Conservation (phyloP, 371 early-diverging fungal species). For the Polyrhizophydium stewartii region DNA sequence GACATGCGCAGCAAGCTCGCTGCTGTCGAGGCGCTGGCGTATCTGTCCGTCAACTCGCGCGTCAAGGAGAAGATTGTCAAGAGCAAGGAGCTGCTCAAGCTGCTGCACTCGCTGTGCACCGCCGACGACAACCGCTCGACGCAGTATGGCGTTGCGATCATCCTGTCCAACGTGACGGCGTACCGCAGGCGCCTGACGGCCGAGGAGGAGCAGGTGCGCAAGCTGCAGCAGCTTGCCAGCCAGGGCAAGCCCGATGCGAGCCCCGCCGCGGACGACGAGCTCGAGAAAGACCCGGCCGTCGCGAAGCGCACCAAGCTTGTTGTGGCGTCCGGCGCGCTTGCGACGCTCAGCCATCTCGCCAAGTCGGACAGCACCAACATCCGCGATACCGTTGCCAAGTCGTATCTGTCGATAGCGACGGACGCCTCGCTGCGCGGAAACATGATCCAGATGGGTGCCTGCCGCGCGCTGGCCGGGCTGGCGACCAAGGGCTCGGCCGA, state of each 20-base stretch:
- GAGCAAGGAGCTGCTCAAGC: conserved; percentile 52
- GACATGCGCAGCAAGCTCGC: not conserved
- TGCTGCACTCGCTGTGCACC: conserved; percentile 44
- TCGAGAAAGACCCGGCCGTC: conserved; percentile 59
- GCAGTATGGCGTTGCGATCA: conserved; percentile 65
- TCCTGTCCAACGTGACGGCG: conserved; percentile 66
- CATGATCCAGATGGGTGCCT: conserved; percentile 80
- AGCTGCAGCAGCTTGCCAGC: conserved; percentile 63
- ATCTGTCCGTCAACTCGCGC: conserved; percentile 55
- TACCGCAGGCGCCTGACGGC: conserved; percentile 64
- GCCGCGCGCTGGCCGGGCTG: conserved; percentile 52
- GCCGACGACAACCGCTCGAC: conserved; percentile 42
- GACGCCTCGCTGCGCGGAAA: conserved; percentile 66
- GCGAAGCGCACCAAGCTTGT: conserved; percentile 36
- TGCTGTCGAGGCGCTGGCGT: conserved; percentile 74
- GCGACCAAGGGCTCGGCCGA: conserved; percentile 19
- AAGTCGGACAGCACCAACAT: conserved; percentile 52
- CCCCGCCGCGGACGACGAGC: conserved; percentile 15
- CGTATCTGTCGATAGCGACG: conserved; percentile 64
- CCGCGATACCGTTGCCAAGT: conserved; percentile 61
- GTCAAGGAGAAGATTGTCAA: conserved; percentile 60
- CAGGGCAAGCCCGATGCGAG: conserved; percentile 19
- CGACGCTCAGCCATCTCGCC: conserved; percentile 50
- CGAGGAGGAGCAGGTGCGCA: conserved; percentile 76
- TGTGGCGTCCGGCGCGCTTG: conserved; percentile 45